Evolutionary conservation across 257 asterid species (phyloP).

Genomic region (Gynochthodes officinalis): DNA sequence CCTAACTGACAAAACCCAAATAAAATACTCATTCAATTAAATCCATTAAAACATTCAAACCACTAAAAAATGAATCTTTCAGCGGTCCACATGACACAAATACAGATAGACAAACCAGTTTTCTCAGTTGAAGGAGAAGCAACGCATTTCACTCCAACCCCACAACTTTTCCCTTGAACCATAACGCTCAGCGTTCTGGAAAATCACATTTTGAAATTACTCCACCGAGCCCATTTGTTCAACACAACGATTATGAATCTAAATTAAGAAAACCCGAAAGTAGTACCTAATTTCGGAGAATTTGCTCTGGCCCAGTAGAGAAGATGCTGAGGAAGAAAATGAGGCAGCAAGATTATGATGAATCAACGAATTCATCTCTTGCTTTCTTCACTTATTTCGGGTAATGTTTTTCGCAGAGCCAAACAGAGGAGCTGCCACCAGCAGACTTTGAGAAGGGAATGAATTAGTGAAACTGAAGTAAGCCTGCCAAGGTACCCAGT

Average conservation of each 20-base stretch:
- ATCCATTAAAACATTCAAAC: no score
- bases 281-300: constrained; percentile 40
- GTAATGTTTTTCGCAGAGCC: not conserved
- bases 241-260: not conserved
- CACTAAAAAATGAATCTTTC: not conserved
- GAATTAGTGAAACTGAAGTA: no score
- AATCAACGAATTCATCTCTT: constrained; percentile 47
- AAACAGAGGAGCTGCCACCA: not conserved
- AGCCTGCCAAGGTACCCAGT: no score
- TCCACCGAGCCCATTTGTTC: not conserved
- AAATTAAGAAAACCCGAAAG: not conserved
- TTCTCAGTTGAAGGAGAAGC: constrained; percentile 58
- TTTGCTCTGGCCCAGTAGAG: constrained; percentile 47
- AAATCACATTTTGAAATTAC: not conserved
- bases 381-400: not conserved
- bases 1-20: not conserved
- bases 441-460: no score
- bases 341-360: constrained; percentile 47
- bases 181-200: constrained; percentile 51
- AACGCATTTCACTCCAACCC: constrained; percentile 59
- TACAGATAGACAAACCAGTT: constrained; percentile 48
- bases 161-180: constrained; percentile 36
- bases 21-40: not conserved
- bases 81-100: not conserved
- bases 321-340: constrained; percentile 58